These are phyloP conservation scores for Tympanopsis confertula DNA, from an alignment of 2,329 filamentous ascomycete species.

Conservation along the genomic window DNA sequence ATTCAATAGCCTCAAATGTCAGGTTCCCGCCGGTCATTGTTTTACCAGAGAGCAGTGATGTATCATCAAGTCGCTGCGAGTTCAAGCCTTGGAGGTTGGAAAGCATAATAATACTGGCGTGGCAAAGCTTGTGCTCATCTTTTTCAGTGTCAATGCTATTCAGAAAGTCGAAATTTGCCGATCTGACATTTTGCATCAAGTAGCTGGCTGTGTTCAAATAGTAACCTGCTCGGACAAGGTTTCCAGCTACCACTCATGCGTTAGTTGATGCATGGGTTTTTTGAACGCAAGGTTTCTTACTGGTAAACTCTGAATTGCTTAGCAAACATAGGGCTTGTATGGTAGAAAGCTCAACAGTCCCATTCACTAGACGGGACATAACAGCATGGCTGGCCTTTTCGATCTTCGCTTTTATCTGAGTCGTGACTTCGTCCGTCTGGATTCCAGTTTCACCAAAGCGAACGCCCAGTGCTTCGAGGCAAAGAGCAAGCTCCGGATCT, in stretches of 20 bases:
- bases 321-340: conserved; percentile 23
- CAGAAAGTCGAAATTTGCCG: too few species aligned
- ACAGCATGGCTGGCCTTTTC: conserved; percentile 16
- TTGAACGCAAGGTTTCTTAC: conserved; percentile 11
- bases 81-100: conserved; percentile 28
- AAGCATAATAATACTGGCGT: conserved; percentile 28
- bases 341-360: conserved; percentile 21
- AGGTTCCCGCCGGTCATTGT: too few species aligned
- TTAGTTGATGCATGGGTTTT: too few species aligned
- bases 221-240: conserved; percentile 10
- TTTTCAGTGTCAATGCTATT: conserved; percentile 9
- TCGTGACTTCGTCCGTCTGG: conserved; percentile 8
- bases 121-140: conserved; percentile 15
- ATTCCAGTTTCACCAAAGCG: conserved; percentile 23
- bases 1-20: too few species aligned
- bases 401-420: conserved; percentile 20
- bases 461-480: conserved; percentile 24
- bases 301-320: conserved; percentile 21
- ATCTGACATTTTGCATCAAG: conserved; percentile 9
- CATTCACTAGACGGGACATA: conserved; percentile 19
- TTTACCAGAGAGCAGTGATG: too few species aligned
- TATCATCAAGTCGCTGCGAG: too few species aligned
- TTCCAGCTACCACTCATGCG: too few species aligned
- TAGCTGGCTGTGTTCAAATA: conserved; percentile 10
- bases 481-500: conserved; percentile 19